phyloP scores from a whole-genome alignment of 495 filamentous ascomycete genomes.

The Daldinia concentrica region DNA sequence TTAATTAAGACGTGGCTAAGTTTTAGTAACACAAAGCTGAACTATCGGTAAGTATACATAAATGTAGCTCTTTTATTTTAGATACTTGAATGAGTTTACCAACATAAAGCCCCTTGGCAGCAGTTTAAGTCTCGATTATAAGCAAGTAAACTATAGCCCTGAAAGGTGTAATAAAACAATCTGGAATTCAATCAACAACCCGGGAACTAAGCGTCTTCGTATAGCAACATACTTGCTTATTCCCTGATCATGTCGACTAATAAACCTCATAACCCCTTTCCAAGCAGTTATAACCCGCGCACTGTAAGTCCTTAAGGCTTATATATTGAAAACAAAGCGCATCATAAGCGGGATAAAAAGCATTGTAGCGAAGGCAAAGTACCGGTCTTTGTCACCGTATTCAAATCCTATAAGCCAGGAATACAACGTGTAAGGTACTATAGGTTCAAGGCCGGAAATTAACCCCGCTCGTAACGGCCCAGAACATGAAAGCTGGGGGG shows the following conservation, averaged over 20 bases:
- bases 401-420: not conserved
- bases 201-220: not conserved
- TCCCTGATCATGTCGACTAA: too few species aligned
- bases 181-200: not conserved
- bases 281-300: not conserved
- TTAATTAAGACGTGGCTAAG: too few species aligned
- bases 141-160: not conserved
- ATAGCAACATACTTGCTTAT: not conserved
- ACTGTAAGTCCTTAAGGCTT: not conserved
- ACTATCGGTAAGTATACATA: too few species aligned
- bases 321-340: not conserved
- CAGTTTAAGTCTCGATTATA: too few species aligned
- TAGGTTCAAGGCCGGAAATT: too few species aligned
- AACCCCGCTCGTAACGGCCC: not conserved
- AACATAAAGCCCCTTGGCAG: too few species aligned
- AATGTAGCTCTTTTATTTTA: too few species aligned
- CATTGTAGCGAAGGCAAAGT: not conserved
- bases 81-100: too few species aligned
- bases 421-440: not conserved
- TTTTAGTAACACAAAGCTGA: too few species aligned
- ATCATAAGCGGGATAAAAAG: not conserved
- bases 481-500: not conserved
- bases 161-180: not conserved
- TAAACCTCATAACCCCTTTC: not conserved
- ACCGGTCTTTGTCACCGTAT: not conserved